Evolutionary conservation across 345 rosid species (phyloP), one percentile per base, ranked within the genome.

Genomic region (Arabidopsis suecica): DNA sequence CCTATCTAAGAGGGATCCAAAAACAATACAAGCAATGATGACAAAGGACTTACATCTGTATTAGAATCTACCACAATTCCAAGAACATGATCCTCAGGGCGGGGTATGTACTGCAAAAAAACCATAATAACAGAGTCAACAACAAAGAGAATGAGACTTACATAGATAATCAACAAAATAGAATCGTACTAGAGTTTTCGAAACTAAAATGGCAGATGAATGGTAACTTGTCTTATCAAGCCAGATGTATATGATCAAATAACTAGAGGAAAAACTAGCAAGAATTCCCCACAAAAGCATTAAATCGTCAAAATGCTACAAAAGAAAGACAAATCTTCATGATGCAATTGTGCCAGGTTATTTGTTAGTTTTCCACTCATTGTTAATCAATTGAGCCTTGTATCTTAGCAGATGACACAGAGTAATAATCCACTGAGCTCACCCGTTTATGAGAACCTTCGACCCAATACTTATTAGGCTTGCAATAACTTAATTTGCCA

Each of bases 361-460:
- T 28, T 28, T 28, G 32, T 28, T 28, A 28, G 4, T 3, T 28
- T 28, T 28, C 32, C 4, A 28, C 32, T 28, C 32, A 28, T 28
- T 4, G 3, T 28, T 28, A 28, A 28, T 3, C 32, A 28, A 28
- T 3, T 28, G 32, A 0, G 0, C 32, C 32, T 28, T 3, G 32
- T 3, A 28, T 40, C 13, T 3, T 5, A 40, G 13, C 14, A 40
- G 13, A 40, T 9, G 14, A 37, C n/a, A 42, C 53, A 16, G 51
- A 47, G 22, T 25, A 18, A 42, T 51, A 72, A 51, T 41, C 22
- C 37, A 58, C 1, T 71, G 85, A 37, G 37, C 71, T 73, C 67
- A 93, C 98, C 91, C 97, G 84, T 83, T 88, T 91, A 56, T 91
- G 96, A 37, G 96, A 91, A 80, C 79, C 84, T 81, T 93, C 91